Conservation (phyloP, 2,329 filamentous ascomycete genomes). For the Cladophialophora yegresii region DNA sequence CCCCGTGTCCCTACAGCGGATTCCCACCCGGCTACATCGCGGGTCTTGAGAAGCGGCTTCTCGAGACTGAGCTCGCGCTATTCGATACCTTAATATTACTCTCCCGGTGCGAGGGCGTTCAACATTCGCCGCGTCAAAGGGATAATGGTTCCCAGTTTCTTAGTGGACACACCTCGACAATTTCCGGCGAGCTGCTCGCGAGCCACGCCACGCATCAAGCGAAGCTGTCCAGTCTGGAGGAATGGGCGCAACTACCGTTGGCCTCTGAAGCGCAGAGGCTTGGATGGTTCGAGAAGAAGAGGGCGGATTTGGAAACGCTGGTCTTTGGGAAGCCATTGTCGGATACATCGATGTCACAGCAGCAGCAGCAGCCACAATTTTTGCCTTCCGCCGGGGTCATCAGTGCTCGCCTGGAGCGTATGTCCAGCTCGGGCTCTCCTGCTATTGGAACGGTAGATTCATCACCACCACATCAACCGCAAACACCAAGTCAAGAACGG, state of each 20-base stretch:
- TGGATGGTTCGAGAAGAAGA: slow-evolving; percentile 9
- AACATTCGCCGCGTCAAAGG: neutral
- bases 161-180: neutral
- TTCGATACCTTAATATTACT: slow-evolving; percentile 34
- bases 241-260: slow-evolving; percentile 21
- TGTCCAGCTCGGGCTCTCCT: neutral
- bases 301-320: neutral
- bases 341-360: neutral
- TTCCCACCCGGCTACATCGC: slow-evolving; percentile 46
- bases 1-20: slow-evolving; percentile 28
- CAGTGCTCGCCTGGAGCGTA: neutral
- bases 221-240: slow-evolving; percentile 11
- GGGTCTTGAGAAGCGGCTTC: slow-evolving; percentile 44
- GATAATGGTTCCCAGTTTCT: neutral
- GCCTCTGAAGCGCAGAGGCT: slow-evolving; percentile 2
- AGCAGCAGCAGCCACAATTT: neutral
- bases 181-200: neutral
- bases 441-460: neutral
- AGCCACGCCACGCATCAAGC: slow-evolving; percentile 10
- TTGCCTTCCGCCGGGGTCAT: neutral
- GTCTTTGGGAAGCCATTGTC: neutral
- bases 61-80: slow-evolving; percentile 39
- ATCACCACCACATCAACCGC: neutral
- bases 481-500: neutral
- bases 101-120: neutral